Base-by-base conservation (phyloP, 768 basidiomycete species). In the Macrocybe gigantea region DNA sequence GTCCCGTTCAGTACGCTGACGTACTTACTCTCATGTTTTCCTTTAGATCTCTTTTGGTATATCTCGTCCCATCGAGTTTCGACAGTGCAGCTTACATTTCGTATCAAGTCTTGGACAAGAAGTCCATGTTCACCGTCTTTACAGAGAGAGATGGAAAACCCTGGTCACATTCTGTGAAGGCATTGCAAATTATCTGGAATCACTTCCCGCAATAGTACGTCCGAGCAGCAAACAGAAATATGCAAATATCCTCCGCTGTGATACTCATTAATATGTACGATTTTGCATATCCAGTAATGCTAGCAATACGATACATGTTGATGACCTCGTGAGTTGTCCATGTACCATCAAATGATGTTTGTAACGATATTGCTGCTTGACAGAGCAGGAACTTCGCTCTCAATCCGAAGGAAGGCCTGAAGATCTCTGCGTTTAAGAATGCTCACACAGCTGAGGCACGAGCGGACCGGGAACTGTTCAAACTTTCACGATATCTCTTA, bases 61-160 rank as follows among this genome's bases (percentile, higher is more conserved):
- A 57, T 49, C 14, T 13, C 31, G 36, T 30, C 45, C 29, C n/a
- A 9, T 33, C 13, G 39, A 38, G 14, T 14, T 38, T 4, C 41
- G 8, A 31, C 14, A 7, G 9, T 34, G 49, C 39, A 33, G 40
- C 12, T 43, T 38, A 31, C 35, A 15, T 22, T 31, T 13, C 44
- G 53, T 62, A 2, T 33, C 13, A 38, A 81, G 90, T 93, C 0
- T 72, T 93, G 15, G 93, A 95, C 71, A 86, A 90, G 61, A 86
- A 80, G 1, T 79, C 78, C 50, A 95, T 94, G 92, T 94, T 93
- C 64, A 85, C 83, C 5, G 86, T 93, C 1, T 92, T 91, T 63
- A 79, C 81, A 1, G 79, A 80, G 55, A 72, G 83, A 30, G 80
- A 88, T 46, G 82, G 67, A 39, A 82, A 88, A 60, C 75, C 82